Evolutionary conservation across 257 asterid genomes (phyloP).

Genomic region (Nicotiana tabacum): DNA sequence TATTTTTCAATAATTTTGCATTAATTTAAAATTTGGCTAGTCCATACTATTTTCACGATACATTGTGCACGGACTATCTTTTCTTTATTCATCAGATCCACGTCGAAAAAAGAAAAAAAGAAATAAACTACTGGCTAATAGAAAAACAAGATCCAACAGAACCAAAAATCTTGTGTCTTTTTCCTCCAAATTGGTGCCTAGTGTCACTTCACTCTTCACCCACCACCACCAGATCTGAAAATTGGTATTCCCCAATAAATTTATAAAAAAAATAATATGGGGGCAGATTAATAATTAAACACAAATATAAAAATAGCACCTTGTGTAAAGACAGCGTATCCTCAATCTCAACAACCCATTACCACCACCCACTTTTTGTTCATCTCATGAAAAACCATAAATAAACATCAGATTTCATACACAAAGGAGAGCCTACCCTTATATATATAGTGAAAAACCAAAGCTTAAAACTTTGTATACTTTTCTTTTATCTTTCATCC

Average conservation of each 20-base stretch:
- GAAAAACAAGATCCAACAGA: constrained; percentile 23
- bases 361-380: constrained; percentile 42
- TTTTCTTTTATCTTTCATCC: constrained; percentile 13
- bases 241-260: constrained; percentile 7
- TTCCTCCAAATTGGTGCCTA: constrained; percentile 31
- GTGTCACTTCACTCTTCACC: constrained; percentile 19
- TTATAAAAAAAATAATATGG: not conserved
- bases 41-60: too few relatives aligned
- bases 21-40: too few relatives aligned
- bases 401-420: not conserved
- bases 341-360: constrained; percentile 38
- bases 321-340: constrained; percentile 8
- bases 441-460: constrained; percentile 11
- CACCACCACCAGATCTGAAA: constrained; percentile 55
- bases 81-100: too few relatives aligned
- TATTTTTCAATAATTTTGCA: too few relatives aligned
- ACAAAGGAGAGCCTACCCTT: not conserved
- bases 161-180: constrained; percentile 24
- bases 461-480: constrained; percentile 18
- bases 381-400: constrained; percentile 19
- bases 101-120: constrained; percentile 7
- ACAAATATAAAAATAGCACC: not conserved
- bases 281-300: not conserved
- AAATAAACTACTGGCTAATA: constrained; percentile 23
- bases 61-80: too few relatives aligned